Evolutionary conservation across 2,329 filamentous ascomycete genomes (phyloP).

Genomic region (Exserohilum rostratum): DNA sequence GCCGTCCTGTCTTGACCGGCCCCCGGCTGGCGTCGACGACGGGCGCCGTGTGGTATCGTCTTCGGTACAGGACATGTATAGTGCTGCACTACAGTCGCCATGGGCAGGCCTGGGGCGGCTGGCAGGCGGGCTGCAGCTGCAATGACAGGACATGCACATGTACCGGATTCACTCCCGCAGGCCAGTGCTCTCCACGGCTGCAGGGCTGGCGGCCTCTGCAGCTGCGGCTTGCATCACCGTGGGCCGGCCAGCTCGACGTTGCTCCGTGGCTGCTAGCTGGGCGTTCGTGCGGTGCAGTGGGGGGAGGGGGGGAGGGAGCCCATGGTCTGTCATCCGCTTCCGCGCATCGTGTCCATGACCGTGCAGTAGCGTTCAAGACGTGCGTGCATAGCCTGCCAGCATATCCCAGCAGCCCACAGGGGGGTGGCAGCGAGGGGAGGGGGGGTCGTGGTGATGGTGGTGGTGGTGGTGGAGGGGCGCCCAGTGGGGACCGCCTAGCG

Average conservation of each 20-base stretch:
- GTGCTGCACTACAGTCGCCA: too few relatives aligned
- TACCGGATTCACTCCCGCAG: slow-evolving; percentile 26
- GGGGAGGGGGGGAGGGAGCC: not conserved
- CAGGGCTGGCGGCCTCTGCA: slow-evolving; percentile 22
- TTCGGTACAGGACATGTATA: too few relatives aligned
- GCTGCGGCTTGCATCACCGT: slow-evolving; percentile 32
- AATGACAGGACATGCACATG: slow-evolving; percentile 19
- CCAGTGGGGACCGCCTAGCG: slow-evolving; percentile 20
- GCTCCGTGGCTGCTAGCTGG: slow-evolving; percentile 15
- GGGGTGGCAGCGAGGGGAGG: too few relatives aligned
- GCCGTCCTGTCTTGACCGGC: slow-evolving; percentile 2
- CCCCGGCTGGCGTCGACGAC: too few relatives aligned
- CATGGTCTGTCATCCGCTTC: slow-evolving; percentile 29
- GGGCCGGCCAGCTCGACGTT: slow-evolving; percentile 13
- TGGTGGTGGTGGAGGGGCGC: not conserved
- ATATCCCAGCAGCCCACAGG: slow-evolving; percentile 11
- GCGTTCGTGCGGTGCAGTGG: slow-evolving; percentile 25
- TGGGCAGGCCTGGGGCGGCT: slow-evolving; percentile 5
- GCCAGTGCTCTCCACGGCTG: slow-evolving; percentile 20
- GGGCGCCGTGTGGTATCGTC: too few relatives aligned
- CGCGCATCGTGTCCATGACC: slow-evolving; percentile 35
- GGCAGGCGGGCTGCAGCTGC: slow-evolving; percentile 10
- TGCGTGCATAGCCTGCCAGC: slow-evolving; percentile 27
- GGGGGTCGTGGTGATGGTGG: too few relatives aligned
- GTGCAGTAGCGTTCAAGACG: slow-evolving; percentile 36